Evolutionary conservation across 2,329 filamentous ascomycete species (phyloP), one percentile per base, ranked within the genome.

Genomic region (Escovopsis sp.): DNA sequence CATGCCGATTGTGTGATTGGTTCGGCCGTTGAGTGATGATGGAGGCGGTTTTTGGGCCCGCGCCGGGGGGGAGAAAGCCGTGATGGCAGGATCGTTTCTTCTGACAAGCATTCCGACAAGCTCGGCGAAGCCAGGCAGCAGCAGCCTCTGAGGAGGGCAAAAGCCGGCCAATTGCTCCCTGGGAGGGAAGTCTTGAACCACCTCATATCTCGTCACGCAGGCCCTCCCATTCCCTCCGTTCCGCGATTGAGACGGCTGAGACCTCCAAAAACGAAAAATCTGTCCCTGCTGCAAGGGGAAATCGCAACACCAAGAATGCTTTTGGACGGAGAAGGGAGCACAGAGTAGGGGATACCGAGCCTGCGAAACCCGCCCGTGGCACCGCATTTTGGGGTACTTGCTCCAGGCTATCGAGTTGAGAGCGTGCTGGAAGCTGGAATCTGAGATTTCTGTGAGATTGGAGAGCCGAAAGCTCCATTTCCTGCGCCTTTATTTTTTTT

Each of bases 1-100:
- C 18, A 23, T 26, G 18, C 15, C 35, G n/a, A 26, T 11, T 26
- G 18, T 44, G 44, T 46, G 44, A 46, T 46, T 46, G 44, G 44
- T n/a, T 38, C 38, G 38, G 36, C 41, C 39, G 34, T 36, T 36
- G 34, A 44, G 39, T 39, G 39, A 36, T 39, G 44, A 38, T 23
- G 15, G 36, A 23, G 26, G 26, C 9, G 19, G 34, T 36, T 12
- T 36, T 15, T 35, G n/a, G 33, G 33, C 33, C 33, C n/a, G n/a
- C 33, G 15, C 15, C 15, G 15, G 15, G 15, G 15, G 15, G 15
- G 15, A 2, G 15, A 2, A 15, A 15, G 15, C 15, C 15, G 15
- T 15, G 15, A 15, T 15, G 15, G 15, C 15, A 15, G 15, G 15
- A 15, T 15, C 15, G 15, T 15, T 15, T n/a, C 12, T 35, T 35